These are phyloP conservation scores for Pythium angustatum DNA, from an alignment of 352 stramenopile species.

Conservation along the genomic window DNA sequence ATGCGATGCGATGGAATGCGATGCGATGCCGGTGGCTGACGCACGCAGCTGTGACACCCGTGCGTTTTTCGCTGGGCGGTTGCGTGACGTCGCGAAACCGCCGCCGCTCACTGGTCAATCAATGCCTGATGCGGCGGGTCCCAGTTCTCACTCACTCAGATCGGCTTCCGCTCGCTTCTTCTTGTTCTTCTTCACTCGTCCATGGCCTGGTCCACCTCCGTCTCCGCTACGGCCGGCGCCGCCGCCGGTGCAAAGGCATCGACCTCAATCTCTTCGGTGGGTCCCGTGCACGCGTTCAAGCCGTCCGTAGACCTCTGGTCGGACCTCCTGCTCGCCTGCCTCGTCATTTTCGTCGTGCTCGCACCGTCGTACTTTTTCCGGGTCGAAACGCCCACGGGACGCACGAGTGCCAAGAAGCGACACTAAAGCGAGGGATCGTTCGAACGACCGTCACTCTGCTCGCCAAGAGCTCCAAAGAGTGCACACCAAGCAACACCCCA, in stretches of 20 bases:
- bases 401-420: conserved; percentile 23
- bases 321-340: conserved; percentile 57
- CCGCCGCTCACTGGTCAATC: background rate
- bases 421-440: conserved; percentile 19
- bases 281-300: background rate
- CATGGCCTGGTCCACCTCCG: background rate
- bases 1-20: no score
- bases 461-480: conserved; percentile 2
- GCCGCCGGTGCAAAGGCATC: background rate
- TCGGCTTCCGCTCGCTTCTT: background rate
- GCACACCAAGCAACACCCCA: conserved; percentile 1
- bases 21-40: no score
- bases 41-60: conserved; percentile 8
- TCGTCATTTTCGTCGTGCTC: conserved; percentile 69
- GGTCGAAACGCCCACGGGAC: conserved; percentile 6
- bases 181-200: background rate
- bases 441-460: conserved; percentile 12
- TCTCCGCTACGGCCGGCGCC: background rate
- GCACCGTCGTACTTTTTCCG: conserved; percentile 63
- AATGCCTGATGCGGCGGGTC: conserved; percentile 2
- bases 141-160: conserved; percentile 17
- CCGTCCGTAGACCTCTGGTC: conserved; percentile 41
- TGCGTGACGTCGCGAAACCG: conserved; percentile 16
- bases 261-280: conserved; percentile 2
- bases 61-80: background rate